Base-by-base conservation (phyloP, 129 eudicot species). In the Lonicera japonica region DNA sequence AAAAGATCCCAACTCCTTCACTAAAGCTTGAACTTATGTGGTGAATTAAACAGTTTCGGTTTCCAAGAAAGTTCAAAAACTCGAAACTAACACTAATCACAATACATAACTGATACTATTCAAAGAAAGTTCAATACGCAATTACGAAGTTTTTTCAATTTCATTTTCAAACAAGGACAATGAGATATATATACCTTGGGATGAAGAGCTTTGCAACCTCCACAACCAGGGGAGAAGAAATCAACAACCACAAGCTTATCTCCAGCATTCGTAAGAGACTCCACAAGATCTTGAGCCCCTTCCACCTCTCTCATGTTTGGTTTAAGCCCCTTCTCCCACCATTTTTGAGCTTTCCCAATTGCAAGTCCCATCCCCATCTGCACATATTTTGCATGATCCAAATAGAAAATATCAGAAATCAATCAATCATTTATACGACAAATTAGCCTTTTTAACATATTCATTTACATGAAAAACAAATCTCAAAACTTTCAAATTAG, bases 161-260 rank as follows among this genome's bases (percentile, higher is more conserved):
- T 6, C 36, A 2, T 29, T 29, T 29, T 1, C 36, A 29, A 29
- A 29, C 36, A 29, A n/a, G 36, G 36, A 29, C 36, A 1, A 29
- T 29, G 2, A 29, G 36, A 29, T 29, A 29, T 29, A 22, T 13
- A 41, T 67, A 87, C 95, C 91, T 87, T 87, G 15, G 95, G 95
- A 73, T 87, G 91, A 66, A 87, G 95, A 61, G 91, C 95, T 77
- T 63, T 86, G 82, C 95, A 86, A 24, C 95, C 95, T 38, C 95
- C 95, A 62, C 89, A 86, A 58, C 95, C 95, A 66, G 95, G 95
- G 55, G 95, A 86, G 62, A 73, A 77, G 76, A 86, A 86, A 79
- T 80, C 84, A 14, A 86, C 84, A 60, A 86, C 86, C 0, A 86
- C 89, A 38, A 86, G 70, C 39, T 74, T 71, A 79, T 86, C 86